phyloP scores from a whole-genome alignment of 257 asterid species.

The Capsicum baccatum region DNA sequence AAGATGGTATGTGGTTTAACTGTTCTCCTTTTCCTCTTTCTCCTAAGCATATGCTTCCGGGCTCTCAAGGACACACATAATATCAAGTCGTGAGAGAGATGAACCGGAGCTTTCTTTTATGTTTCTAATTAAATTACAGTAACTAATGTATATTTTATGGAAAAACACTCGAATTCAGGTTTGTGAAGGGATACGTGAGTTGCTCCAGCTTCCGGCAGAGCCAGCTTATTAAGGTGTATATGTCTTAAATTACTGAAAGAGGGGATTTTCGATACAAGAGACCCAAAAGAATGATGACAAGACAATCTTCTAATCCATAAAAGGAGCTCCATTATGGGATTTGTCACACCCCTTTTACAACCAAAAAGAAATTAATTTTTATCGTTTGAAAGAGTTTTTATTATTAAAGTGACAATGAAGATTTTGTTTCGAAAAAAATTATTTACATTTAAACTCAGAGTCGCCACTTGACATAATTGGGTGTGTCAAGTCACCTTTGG shows the following conservation, averaged over 20 bases:
- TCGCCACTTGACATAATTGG: too few species aligned
- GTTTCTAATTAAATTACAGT: background rate
- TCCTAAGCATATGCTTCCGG: background rate
- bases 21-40: background rate
- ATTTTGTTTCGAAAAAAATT: too few species aligned
- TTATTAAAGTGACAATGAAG: too few species aligned
- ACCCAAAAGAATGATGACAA: background rate
- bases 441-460: too few species aligned
- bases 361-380: too few species aligned
- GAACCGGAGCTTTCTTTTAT: background rate
- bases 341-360: too few species aligned
- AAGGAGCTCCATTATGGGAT: background rate
- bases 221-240: constrained; percentile 2
- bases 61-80: background rate
- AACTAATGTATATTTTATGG: constrained; percentile 13
- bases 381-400: too few species aligned
- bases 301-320: background rate
- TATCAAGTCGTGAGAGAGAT: background rate
- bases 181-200: constrained; percentile 73
- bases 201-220: constrained; percentile 60
- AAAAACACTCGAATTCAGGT: constrained; percentile 55
- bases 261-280: background rate
- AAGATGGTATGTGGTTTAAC: constrained; percentile 56
- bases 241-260: background rate
- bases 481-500: too few species aligned